Evolutionary conservation across 108 stramenopile genomes (phyloP).

Genomic region (Mayamaea pseudoterrestris): DNA sequence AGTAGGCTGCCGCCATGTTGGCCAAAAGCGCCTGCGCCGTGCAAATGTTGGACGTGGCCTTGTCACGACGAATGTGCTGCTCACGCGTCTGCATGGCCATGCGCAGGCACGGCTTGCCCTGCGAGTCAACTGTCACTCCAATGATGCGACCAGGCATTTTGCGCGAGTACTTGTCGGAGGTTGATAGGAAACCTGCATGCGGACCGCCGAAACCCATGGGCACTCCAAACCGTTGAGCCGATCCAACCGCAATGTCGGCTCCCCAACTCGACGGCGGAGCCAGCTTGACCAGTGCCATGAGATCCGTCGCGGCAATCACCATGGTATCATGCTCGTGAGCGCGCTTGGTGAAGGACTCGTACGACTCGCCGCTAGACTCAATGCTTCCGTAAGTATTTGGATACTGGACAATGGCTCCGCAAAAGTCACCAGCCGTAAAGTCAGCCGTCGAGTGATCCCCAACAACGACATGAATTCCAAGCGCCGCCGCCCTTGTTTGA

Average conservation of each 20-base stretch:
- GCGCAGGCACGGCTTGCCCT: conserved; percentile 89
- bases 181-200: conserved; percentile 95
- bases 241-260: conserved; percentile 97
- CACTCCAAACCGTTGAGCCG: conserved; percentile 97
- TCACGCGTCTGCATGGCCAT: conserved; percentile 99
- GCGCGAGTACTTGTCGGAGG: conserved; percentile 83
- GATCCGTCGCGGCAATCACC: conserved; percentile 92
- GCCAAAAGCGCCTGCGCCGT: conserved; percentile 98
- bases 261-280: conserved; percentile 89
- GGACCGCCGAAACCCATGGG: conserved; percentile 99
- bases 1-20: conserved; percentile 98
- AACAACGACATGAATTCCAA: conserved; percentile 86
- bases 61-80: conserved; percentile 98
- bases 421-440: conserved; percentile 65
- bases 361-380: conserved; percentile 72
- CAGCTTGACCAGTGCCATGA: conserved; percentile 86
- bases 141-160: conserved; percentile 99
- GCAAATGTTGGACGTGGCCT: conserved; percentile 99
- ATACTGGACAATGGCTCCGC: conserved; percentile 97
- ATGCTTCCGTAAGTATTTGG: conserved; percentile 93
- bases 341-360: conserved; percentile 63
- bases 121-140: conserved; percentile 85
- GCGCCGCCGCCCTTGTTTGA: conserved; percentile 80
- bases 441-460: conserved; percentile 72
- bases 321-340: conserved; percentile 71